These are phyloP conservation scores for Caryopteris hybrid DNA, from an alignment of 305 asterid genomes.

Conservation along the genomic window DNA sequence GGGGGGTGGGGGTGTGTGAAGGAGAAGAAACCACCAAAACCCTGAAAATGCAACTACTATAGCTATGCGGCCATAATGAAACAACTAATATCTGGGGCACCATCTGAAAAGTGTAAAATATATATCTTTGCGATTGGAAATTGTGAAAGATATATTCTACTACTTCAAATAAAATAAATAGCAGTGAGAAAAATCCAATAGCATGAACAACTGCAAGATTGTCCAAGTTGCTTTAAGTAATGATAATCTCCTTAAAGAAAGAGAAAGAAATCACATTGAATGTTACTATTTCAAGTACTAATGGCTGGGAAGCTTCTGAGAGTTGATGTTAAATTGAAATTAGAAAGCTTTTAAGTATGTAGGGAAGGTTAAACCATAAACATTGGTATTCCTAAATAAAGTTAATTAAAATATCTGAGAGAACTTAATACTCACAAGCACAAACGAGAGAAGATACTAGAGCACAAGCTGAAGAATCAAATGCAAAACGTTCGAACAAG, in stretches of 20 bases:
- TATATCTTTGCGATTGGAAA: not conserved
- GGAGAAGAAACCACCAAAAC: not conserved
- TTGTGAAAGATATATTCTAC: not conserved
- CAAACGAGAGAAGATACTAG: constrained; percentile 37
- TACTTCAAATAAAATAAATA: not conserved
- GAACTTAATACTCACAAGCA: constrained; percentile 33
- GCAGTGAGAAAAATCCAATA: not conserved
- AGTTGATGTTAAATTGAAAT: not conserved
- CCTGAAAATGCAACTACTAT: not conserved
- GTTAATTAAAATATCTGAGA: not conserved
- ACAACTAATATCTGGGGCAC: not conserved
- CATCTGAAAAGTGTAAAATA: not conserved
- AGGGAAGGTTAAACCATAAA: not conserved
- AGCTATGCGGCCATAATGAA: not conserved
- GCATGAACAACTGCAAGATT: not conserved
- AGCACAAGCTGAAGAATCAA: constrained; percentile 46
- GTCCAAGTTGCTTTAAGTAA: not conserved
- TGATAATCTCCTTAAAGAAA: not conserved
- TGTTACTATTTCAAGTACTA: not conserved
- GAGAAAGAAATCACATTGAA: not conserved
- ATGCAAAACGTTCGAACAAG: constrained; percentile 38
- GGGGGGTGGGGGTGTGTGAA: no score
- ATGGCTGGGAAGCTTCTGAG: not conserved
- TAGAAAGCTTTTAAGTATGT: not conserved
- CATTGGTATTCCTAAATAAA: not conserved